Base-by-base conservation (phyloP, 73 alveolate species). In the Blepharisma japonicum region DNA sequence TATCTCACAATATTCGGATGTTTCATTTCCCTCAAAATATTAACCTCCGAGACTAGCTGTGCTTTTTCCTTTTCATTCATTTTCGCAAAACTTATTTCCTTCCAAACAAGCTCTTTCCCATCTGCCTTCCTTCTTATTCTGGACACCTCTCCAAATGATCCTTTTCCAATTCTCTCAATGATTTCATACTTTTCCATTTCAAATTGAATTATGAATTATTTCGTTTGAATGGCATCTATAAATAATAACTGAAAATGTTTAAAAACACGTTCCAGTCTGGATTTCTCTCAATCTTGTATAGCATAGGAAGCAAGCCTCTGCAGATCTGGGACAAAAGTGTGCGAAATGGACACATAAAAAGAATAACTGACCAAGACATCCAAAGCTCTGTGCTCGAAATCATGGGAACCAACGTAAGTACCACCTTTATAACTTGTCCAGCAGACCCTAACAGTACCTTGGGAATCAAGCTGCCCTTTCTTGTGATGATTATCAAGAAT, bases 141-240 rank as follows among this genome's bases (percentile, higher is more conserved):
- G 71, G 84, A 82, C 21, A 95, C 98, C 77, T 83, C 82, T 4
- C 97, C 98, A 82, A 94, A 95, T 71, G 93, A 86, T 23, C 99
- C 99, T 80, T 86, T 92, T 66, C 98, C 99, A 32, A 95, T 94
- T 45, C 71, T 71, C 9, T 86, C 90, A 46, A 94, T 56, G 54
- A 84, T 82, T 87, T 95, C 98, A 83, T 95, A 95, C 49, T 90
- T 87, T 25, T 95, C 98, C 98, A 95, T 93, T 91, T 89, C 51
- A 61, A 61, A 20, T 39, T 61, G 42, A 32, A 32, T 32, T 32
- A 32, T 32, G 42, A 32, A 32, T 32, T 32, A 32, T 32, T 32
- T 32, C 42, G 42, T 32, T 32, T 32, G 42, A 32, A 32, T 32
- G 42, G 42, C 42, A 32, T 32, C 42, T 32, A 32, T 32, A 32